Conservation (phyloP, 805 yeast genomes). For the Candida quercuum region DNA sequence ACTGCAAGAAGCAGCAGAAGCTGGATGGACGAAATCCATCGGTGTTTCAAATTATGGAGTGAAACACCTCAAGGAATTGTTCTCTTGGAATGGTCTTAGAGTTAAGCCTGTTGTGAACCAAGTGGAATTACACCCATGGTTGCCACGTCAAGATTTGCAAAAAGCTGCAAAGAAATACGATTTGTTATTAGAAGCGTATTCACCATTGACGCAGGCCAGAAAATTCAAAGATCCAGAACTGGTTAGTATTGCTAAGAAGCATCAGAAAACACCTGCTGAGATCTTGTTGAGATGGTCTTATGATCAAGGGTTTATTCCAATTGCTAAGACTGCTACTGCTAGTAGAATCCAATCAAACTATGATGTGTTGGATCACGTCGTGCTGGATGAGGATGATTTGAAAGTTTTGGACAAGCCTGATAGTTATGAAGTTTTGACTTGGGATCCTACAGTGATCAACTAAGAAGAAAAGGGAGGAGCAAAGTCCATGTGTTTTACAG, state of each 20-base stretch:
- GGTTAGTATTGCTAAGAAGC: conserved; percentile 39
- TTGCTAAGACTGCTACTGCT: conserved; percentile 58
- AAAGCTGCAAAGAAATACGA: conserved; percentile 50
- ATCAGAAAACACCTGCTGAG: conserved; percentile 50
- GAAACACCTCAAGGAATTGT: conserved; percentile 55
- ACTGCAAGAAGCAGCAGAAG: conserved; percentile 64
- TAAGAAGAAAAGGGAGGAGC: too few relatives aligned
- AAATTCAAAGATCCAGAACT: conserved; percentile 50
- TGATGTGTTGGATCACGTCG: conserved; percentile 43
- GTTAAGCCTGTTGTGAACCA: conserved; percentile 67
- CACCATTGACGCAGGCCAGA: conserved; percentile 67
- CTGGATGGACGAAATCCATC: conserved; percentile 51
- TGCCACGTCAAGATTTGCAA: conserved; percentile 58
- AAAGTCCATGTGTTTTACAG: too few relatives aligned
- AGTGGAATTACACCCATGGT: conserved; percentile 80
- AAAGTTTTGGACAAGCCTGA: conserved; percentile 38
- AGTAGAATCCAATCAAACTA: conserved; percentile 48
- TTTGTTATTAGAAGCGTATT: conserved; percentile 65
- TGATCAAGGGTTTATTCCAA: conserved; percentile 62
- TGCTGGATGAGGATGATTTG: conserved; percentile 34
- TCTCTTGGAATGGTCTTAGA: conserved; percentile 46
- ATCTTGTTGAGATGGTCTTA: conserved; percentile 66
- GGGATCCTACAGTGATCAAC: conserved; percentile 44
- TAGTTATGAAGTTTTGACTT: conserved; percentile 54
- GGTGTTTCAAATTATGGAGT: conserved; percentile 76